Conservation (phyloP, 1,284 basidiomycete genomes). For the Malassezia slooffiae region DNA sequence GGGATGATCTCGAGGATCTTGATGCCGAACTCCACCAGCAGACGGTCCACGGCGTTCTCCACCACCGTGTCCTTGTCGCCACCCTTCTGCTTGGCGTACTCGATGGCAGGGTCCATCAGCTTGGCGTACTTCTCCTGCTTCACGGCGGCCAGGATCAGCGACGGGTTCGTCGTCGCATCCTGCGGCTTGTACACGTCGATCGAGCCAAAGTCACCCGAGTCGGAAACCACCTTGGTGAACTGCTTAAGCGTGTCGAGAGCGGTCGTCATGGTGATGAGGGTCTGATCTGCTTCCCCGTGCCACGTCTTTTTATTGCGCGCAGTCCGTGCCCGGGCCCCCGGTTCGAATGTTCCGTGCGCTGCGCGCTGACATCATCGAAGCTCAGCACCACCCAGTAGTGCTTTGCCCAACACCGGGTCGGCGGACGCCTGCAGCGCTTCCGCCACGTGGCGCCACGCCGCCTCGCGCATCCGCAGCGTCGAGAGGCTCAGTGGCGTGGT, state of each 20-base stretch:
- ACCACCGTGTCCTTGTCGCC: conserved; percentile 36
- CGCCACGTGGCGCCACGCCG: conserved; percentile 13
- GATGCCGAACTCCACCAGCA: conserved; percentile 91
- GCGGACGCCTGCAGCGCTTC: conserved; percentile 2
- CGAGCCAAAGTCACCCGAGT: conserved; percentile 46
- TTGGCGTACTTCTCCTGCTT: conserved; percentile 75
- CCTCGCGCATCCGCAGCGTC: conserved; percentile 11
- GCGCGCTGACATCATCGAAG: conserved; percentile 1
- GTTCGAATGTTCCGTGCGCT: too few species aligned
- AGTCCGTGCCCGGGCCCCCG: too few species aligned
- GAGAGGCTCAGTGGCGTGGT: conserved; percentile 9
- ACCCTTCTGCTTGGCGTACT: conserved; percentile 68
- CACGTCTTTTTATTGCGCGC: too few species aligned
- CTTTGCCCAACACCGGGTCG: background rate
- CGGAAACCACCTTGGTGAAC: conserved; percentile 43
- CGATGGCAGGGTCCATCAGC: conserved; percentile 71
- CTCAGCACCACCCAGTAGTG: background rate
- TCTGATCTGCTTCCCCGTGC: too few species aligned
- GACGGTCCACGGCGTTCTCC: conserved; percentile 69
- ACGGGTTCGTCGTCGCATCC: conserved; percentile 47
- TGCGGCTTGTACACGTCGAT: conserved; percentile 46
- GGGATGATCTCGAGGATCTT: conserved; percentile 92
- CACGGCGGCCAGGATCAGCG: conserved; percentile 74
- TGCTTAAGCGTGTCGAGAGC: conserved; percentile 44
- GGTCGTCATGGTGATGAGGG: conserved; percentile 7